Evolutionary conservation across 371 early-diverging fungal genomes (phyloP), one percentile per base, ranked within the genome.

Genomic region (Circinella umbellata): DNA sequence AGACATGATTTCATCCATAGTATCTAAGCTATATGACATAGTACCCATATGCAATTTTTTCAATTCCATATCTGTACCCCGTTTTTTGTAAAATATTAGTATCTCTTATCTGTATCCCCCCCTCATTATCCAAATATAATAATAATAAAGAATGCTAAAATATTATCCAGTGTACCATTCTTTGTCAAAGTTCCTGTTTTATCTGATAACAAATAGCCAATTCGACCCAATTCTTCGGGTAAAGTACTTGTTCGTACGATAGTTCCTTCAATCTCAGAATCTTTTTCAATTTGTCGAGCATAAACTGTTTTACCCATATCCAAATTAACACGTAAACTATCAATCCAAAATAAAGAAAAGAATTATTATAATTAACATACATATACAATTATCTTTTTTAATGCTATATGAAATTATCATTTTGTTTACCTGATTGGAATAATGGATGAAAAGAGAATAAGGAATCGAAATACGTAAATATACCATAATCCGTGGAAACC

Each of bases 171-270:
- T 54, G 61, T 86, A 91, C 93, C 95, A 79, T 99, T 99, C 76
- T 97, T 89, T n/a, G 99, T 99, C 73, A 99, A 78, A 10, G 99
- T 99, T 10, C 99, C 99, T 4, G 99, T 99, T 75, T 99, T 99
- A 76, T 99, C 99, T 3, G 97, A 94, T 66, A 99, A 79, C 14
- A 99, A 78, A 78, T 99, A 99, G 64, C 96, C 95, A 27, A 99
- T 93, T 34, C 98, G 88, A 4, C 99, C 99, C 1, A 99, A 89
- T 76, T 99, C 99, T 81, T 99, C 99, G n/a, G 99, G 98, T n/a
- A 99, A 91, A 46, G 95, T 95, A 66, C 93, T 93, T 17, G 96
- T 98, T 38, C 99, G 87, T 10, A 99, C 98, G 54, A 98, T 92
- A 0, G 97, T 95, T n/a, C 88, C 94, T 3, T 86, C 84, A 42